phyloP scores from a whole-genome alignment of 108 stramenopile species.

The Conticribra weissflogii region DNA sequence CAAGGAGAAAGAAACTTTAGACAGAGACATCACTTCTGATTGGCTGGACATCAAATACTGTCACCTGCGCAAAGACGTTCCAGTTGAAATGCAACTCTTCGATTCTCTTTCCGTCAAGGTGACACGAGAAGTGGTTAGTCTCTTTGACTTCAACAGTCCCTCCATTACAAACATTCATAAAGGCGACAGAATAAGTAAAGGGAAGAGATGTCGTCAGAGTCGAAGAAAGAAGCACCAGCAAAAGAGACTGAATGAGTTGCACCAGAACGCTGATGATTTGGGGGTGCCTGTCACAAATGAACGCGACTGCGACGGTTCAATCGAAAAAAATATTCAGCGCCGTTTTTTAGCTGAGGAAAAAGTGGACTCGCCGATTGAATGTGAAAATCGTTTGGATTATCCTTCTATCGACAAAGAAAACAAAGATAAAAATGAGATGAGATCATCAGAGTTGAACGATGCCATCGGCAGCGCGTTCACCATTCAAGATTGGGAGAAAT shows the following conservation, averaged over 20 bases:
- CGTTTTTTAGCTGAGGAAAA: too few species aligned
- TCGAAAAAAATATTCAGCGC: too few species aligned
- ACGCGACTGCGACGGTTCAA: not conserved
- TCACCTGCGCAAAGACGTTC: conserved; percentile 62
- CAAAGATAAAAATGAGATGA: not conserved
- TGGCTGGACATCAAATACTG: conserved; percentile 82
- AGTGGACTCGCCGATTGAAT: too few species aligned
- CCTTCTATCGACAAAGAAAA: conserved; percentile 6
- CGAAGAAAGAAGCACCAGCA: conserved; percentile 35
- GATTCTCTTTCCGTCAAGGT: conserved; percentile 59
- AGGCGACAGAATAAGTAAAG: conserved; percentile 8
- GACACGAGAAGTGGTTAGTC: conserved; percentile 73
- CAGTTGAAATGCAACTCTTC: conserved; percentile 67
- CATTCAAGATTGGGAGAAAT: conserved; percentile 48
- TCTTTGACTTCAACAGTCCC: conserved; percentile 50
- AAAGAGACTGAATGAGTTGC: conserved; percentile 4
- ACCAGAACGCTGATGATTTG: conserved; percentile 3
- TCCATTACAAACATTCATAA: conserved; percentile 1
- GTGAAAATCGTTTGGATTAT: not conserved
- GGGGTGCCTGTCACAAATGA: conserved; percentile 6
- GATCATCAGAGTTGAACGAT: not conserved
- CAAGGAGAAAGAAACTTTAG: conserved; percentile 20
- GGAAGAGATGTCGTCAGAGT: conserved; percentile 33
- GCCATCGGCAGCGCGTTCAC: not conserved
- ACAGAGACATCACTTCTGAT: too few species aligned